These are phyloP conservation scores for Termitomyces titanicus DNA, from an alignment of 768 basidiomycete species.

Conservation along the genomic window DNA sequence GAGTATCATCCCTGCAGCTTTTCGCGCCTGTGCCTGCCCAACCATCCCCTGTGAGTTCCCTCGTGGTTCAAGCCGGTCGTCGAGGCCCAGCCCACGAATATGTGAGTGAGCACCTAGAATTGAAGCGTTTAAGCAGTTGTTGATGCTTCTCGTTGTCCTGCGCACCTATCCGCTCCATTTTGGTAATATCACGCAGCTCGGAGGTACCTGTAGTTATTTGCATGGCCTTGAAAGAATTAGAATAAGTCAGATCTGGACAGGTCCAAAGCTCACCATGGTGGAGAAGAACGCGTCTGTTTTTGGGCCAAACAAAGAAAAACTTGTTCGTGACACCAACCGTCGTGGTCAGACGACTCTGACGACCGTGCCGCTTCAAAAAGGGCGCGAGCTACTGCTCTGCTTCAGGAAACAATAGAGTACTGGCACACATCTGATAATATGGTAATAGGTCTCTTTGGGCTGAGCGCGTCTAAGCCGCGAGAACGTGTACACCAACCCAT, in stretches of 20 bases:
- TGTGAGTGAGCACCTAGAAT: slow-evolving; percentile 83
- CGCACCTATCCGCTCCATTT: slow-evolving; percentile 90
- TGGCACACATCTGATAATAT: too few species aligned
- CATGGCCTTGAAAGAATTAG: slow-evolving; percentile 34
- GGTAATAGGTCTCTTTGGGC: too few species aligned
- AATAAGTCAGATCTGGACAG: neutral
- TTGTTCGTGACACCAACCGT: neutral
- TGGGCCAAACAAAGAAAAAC: slow-evolving; percentile 8
- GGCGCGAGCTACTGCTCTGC: too few species aligned
- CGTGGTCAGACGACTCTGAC: too few species aligned
- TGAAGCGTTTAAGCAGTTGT: slow-evolving; percentile 7
- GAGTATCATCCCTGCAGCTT: slow-evolving; percentile 95
- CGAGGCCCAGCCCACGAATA: slow-evolving; percentile 92
- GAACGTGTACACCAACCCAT: too few species aligned
- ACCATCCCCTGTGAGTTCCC: slow-evolving; percentile 94
- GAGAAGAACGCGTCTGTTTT: slow-evolving; percentile 8
- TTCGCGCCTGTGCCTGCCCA: slow-evolving; percentile 92
- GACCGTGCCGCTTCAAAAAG: too few species aligned
- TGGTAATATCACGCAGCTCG: slow-evolving; percentile 82
- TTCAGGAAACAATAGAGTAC: too few species aligned
- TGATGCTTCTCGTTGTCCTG: neutral
- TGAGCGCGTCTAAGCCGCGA: too few species aligned
- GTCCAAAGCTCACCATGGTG: slow-evolving; percentile 2
- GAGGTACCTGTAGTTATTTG: slow-evolving; percentile 76
- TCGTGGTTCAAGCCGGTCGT: slow-evolving; percentile 87